Base-by-base conservation (phyloP, 352 stramenopile genomes). In the Achlya hypogyna region DNA sequence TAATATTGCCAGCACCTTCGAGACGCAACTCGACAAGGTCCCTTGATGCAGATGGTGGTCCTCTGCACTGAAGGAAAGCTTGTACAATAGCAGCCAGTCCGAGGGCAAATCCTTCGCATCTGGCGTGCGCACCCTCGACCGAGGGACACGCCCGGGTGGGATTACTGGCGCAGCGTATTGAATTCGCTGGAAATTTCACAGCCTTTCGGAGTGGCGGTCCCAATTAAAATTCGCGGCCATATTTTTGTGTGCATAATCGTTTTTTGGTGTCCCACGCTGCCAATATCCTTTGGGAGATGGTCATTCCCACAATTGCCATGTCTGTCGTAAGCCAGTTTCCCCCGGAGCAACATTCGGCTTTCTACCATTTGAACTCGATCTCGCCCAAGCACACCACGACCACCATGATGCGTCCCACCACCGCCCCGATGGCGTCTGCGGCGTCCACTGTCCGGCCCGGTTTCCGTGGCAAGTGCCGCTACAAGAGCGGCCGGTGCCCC, bases 401-500 rank as follows among this genome's bases (percentile, higher is more conserved):
- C 38, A 38, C 25, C 12, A 56, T 56, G 49, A 56, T 56, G 49
- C 49, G 49, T 20, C 31, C 49, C 25, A 56, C 2, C 31, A 12
- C 6, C 29, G 16, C 6, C 29, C 6, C 2, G 12, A 45, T 10
- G 12, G 4, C 38, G 12, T 45, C 38, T 18, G n/a, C 12, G 2
- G 38, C 38, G 38, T 16, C 6, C 29, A 12, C 59, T 12, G 23
- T 53, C 34, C 51, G 51, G 18, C 42, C 20, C 2, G 38, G 31
- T 9, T 67, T 49, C 28, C 60, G 60, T 34, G 60, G 60, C 29
- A 67, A 49, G 28, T 67, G 60, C 43, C 42, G 60, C 12, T 67
- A 67, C 60, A 67, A 67, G 51, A 51, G 28, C 8, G 60, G 60
- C 23, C 60, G 60, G 20, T 67, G 60, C 42, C 51, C 60, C n/a